Evolutionary conservation across 2,329 filamentous ascomycete species (phyloP).

Genomic region (Boeremia exigua): DNA sequence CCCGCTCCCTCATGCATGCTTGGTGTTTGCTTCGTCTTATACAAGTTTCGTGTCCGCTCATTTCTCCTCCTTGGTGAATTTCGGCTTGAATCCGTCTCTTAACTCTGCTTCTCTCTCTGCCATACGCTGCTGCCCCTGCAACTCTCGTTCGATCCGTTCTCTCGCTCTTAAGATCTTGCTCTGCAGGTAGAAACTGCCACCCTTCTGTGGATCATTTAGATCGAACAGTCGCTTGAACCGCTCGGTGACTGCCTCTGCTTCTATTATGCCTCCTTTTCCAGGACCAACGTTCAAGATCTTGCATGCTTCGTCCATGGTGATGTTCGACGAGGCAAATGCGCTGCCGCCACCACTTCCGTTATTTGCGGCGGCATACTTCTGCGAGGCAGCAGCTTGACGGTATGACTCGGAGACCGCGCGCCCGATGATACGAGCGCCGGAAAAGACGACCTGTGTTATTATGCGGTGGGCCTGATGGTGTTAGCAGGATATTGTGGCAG

Average conservation of each 20-base stretch:
- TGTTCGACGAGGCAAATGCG: conserved; percentile 69
- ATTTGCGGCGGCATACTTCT: conserved; percentile 78
- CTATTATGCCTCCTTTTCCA: conserved; percentile 76
- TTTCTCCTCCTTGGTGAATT: conserved; percentile 80
- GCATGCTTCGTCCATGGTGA: conserved; percentile 95
- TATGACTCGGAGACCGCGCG: conserved; percentile 94
- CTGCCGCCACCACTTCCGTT: conserved; percentile 54
- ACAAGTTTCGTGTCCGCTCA: background rate
- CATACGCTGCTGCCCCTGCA: conserved; percentile 73
- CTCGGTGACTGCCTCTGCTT: conserved; percentile 79
- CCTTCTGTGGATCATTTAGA: conserved; percentile 90
- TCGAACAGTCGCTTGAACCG: conserved; percentile 96
- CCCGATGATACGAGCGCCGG: conserved; percentile 88
- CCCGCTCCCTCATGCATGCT: too few relatives aligned
- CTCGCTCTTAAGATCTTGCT: conserved; percentile 93
- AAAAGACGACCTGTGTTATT: conserved; percentile 90
- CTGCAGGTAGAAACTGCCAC: conserved; percentile 97
- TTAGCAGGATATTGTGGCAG: conserved; percentile 27
- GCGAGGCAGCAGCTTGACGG: conserved; percentile 89
- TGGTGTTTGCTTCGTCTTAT: background rate
- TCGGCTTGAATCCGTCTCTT: conserved; percentile 89
- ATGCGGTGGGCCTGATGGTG: conserved; percentile 82
- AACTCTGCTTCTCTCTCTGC: conserved; percentile 77
- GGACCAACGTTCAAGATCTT: conserved; percentile 96
- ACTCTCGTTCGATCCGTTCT: conserved; percentile 89